Percentiles rank a stretch among this genome's conserved stretches.
Evolutionary conservation across 352 stramenopile species (phyloP).

Genomic region (Phytophthora pinifolia): DNA sequence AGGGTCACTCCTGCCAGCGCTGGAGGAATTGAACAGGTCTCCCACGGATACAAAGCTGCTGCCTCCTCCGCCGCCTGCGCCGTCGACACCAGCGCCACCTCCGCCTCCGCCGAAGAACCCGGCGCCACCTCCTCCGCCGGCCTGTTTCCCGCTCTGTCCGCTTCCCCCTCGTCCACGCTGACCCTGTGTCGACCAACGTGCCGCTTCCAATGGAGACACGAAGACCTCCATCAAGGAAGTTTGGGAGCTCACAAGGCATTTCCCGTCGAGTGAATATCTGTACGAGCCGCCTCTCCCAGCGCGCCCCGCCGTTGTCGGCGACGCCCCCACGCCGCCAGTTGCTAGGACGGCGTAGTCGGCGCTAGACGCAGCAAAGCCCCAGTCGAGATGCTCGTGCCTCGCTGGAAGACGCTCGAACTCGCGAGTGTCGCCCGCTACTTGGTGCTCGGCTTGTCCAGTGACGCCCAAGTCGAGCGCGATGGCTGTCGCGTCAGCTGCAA

Average conservation of each 20-base stretch:
- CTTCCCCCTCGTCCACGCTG: conserved; percentile 44
- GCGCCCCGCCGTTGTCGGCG: conserved; percentile 20
- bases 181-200: conserved; percentile 41
- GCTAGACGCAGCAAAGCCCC: conserved; percentile 39
- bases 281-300: conserved; percentile 52
- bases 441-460: conserved; percentile 21
- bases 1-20: conserved; percentile 12
- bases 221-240: conserved; percentile 38
- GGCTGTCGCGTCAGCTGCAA: conserved; percentile 31
- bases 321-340: conserved; percentile 46
- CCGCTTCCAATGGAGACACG: conserved; percentile 24
- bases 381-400: conserved; percentile 54
- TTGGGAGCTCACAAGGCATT: conserved; percentile 34
- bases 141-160: conserved; percentile 75
- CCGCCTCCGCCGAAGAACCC: conserved; percentile 78
- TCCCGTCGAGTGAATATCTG: conserved; percentile 38
- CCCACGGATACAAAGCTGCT: conserved; percentile 51
- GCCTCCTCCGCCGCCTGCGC: conserved; percentile 57
- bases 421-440: conserved; percentile 44
- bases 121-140: conserved; percentile 71
- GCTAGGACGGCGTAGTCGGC: conserved; percentile 62
- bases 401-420: conserved; percentile 47
- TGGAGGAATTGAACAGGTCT: conserved; percentile 22
- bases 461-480: conserved; percentile 46
- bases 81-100: conserved; percentile 61